Base-by-base conservation (phyloP, 2,329 filamentous ascomycete species). In the Biscogniauxia sp. region DNA sequence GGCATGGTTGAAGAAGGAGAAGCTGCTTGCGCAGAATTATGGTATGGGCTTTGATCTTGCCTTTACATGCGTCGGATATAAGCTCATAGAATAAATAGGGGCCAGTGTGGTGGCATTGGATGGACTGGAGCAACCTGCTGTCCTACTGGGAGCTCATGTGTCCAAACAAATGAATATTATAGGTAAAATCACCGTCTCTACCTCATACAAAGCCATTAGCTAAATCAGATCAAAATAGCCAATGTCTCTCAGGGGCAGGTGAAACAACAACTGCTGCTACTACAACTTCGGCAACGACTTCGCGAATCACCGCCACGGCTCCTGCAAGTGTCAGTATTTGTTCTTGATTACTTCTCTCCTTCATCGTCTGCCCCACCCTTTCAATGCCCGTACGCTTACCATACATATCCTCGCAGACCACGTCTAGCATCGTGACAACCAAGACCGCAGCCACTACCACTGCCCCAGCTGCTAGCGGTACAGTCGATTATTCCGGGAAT, bases 401-500 rank as follows among this genome's bases (percentile, higher is more conserved):
- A 1, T 32, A 13, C 28, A 23, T 23, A 23, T 23, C 28, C 28
- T 32, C 11, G 11, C 11, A 32, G 28, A 32, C 28, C 28, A 32
- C 28, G 28, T 32, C 28, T 32, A 32, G 28, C 11, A 7, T 52
- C 53, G 13, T 58, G 58, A 41, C 53, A 63, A 60, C 61, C 25
- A 69, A 69, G 1, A 65, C 64, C 5, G 68, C 67, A 9, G 57
- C 53, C 19, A 71, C 66, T 3, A 64, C 67, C 19, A 63, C 70
- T 5, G 60, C 60, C 23, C 66, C 75, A 1, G 69, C 63, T 26
- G 72, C 69, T 41, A 72, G 70, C 25, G 72, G 71, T 32, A 79
- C 77, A 0, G 78, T 75, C 9, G 74, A 74, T 50, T 80, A 77
- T 66, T 73, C 79, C 15, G 86, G 85, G n/a, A 86, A 85, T 74